A percentile compares a stretch with the other conserved stretches of the same genome.
Evolutionary conservation across 1,284 basidiomycete species (phyloP).

Genomic region (Ustilago tritici): DNA sequence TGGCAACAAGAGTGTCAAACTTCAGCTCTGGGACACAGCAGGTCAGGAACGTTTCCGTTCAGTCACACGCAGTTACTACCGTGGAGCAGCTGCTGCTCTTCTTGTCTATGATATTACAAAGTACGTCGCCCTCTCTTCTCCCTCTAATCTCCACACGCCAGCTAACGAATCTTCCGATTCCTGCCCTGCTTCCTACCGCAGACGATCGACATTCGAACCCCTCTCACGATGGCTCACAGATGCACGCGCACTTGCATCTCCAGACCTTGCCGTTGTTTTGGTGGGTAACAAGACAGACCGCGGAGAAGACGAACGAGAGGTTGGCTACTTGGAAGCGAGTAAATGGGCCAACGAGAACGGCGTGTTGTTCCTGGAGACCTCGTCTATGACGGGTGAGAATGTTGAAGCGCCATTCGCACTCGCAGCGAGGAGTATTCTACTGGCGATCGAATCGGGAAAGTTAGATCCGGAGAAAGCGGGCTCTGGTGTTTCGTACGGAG

Average conservation of each 20-base stretch:
- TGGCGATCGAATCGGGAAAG: slow-evolving; percentile 90
- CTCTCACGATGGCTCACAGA: slow-evolving; percentile 90
- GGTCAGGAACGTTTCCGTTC: slow-evolving; percentile 75
- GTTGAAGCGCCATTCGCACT: slow-evolving; percentile 92
- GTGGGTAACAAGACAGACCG: slow-evolving; percentile 96
- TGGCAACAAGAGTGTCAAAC: slow-evolving; percentile 91
- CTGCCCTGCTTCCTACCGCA: slow-evolving; percentile 23
- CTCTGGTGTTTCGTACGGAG: slow-evolving; percentile 94
- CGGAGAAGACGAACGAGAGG: slow-evolving; percentile 87
- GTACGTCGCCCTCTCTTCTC: slow-evolving; percentile 70
- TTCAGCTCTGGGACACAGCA: slow-evolving; percentile 72
- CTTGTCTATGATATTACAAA: slow-evolving; percentile 96
- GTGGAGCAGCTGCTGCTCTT: slow-evolving; percentile 80
- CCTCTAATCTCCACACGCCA: neutral
- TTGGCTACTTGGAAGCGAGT: slow-evolving; percentile 92
- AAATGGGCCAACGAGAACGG: slow-evolving; percentile 92
- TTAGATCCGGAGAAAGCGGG: slow-evolving; percentile 93
- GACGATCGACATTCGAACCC: slow-evolving; percentile 77
- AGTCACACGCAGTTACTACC: slow-evolving; percentile 96
- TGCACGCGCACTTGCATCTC: slow-evolving; percentile 85
- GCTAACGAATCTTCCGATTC: neutral
- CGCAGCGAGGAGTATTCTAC: slow-evolving; percentile 86
- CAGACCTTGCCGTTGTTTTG: slow-evolving; percentile 87
- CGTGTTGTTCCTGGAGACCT: slow-evolving; percentile 84
- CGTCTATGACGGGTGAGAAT: slow-evolving; percentile 91